These are phyloP conservation scores for Fusarium stilboides DNA, from an alignment of 2,329 filamentous ascomycete genomes.

Conservation along the genomic window DNA sequence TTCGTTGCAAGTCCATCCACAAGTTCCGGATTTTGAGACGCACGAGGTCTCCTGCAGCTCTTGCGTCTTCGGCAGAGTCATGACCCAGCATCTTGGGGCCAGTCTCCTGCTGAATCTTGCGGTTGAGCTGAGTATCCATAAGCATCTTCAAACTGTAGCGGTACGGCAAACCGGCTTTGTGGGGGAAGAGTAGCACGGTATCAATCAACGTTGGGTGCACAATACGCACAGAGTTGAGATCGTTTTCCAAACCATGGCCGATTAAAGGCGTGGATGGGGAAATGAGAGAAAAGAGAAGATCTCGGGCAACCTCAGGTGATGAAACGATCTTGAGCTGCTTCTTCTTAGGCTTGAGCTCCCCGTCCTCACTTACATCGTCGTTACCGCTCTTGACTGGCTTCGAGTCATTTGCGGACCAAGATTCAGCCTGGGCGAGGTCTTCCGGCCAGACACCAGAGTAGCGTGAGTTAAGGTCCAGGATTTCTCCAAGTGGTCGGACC, in stretches of 20 bases:
- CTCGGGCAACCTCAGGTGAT: constrained; percentile 81
- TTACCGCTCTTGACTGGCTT: constrained; percentile 47
- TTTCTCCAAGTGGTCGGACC: constrained; percentile 85
- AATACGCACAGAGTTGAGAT: constrained; percentile 87
- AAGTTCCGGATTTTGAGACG: constrained; percentile 77
- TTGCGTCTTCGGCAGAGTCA: constrained; percentile 92
- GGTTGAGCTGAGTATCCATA: constrained; percentile 76
- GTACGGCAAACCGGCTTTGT: constrained; percentile 81
- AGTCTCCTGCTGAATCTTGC: constrained; percentile 83
- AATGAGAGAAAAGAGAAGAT: constrained; percentile 82
- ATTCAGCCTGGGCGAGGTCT: constrained; percentile 78
- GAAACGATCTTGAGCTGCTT: constrained; percentile 78
- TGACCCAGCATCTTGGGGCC: constrained; percentile 74
- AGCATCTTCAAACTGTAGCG: constrained; percentile 85
- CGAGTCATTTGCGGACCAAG: constrained; percentile 60
- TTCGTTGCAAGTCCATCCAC: constrained; percentile 76
- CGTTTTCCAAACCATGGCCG: constrained; percentile 95
- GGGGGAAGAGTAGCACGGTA: constrained; percentile 87
- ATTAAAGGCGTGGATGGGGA: constrained; percentile 85
- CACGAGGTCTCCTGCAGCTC: constrained; percentile 89
- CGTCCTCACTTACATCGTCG: constrained; percentile 49
- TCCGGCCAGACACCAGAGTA: constrained; percentile 90
- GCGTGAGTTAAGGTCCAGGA: constrained; percentile 91
- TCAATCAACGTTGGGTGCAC: constrained; percentile 90
- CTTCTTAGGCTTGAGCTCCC: constrained; percentile 49